phyloP scores from a whole-genome alignment of 345 rosid species.

The Bretschneidera sinensis region DNA sequence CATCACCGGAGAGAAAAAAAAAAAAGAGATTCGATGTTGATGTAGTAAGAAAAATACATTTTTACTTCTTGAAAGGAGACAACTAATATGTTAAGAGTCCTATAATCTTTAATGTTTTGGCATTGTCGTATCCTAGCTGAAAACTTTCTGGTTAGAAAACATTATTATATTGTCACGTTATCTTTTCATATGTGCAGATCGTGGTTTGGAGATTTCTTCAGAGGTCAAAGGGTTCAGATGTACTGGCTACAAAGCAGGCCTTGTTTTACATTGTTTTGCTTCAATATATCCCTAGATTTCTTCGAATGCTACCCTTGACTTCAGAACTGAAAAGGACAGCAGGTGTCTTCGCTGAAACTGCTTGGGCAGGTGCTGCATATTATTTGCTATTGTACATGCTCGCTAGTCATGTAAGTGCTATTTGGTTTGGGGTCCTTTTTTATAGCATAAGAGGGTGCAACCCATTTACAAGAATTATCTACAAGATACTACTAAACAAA shows the following conservation, averaged over 20 bases:
- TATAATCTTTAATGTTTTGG: no score
- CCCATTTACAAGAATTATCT: no score
- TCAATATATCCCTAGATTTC: slow-evolving; percentile 69
- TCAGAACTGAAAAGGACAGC: slow-evolving; percentile 92
- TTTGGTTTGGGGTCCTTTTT: no score
- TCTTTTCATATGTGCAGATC: slow-evolving; percentile 43
- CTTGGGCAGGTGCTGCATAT: slow-evolving; percentile 98
- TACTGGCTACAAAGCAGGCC: slow-evolving; percentile 67
- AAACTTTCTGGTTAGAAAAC: slow-evolving; percentile 4
- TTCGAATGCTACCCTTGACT: slow-evolving; percentile 66
- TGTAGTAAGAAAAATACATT: no score
- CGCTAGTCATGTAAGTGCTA: slow-evolving; percentile 90
- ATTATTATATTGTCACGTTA: slow-evolving; percentile 10
- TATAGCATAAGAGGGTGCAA: no score
- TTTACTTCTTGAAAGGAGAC: no score
- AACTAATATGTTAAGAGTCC: no score
- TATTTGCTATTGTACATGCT: slow-evolving; percentile 93
- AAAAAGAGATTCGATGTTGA: no score
- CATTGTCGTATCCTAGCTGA: not conserved
- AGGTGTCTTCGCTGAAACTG: slow-evolving; percentile 94
- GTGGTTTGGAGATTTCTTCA: slow-evolving; percentile 79
- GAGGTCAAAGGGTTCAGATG: slow-evolving; percentile 68
- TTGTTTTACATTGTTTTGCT: slow-evolving; percentile 59
- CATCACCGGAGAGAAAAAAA: no score
- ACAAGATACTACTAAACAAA: no score